These are phyloP conservation scores for Fusarium chlamydosporum DNA, from an alignment of 2,329 filamentous ascomycete species.

Conservation along the genomic window DNA sequence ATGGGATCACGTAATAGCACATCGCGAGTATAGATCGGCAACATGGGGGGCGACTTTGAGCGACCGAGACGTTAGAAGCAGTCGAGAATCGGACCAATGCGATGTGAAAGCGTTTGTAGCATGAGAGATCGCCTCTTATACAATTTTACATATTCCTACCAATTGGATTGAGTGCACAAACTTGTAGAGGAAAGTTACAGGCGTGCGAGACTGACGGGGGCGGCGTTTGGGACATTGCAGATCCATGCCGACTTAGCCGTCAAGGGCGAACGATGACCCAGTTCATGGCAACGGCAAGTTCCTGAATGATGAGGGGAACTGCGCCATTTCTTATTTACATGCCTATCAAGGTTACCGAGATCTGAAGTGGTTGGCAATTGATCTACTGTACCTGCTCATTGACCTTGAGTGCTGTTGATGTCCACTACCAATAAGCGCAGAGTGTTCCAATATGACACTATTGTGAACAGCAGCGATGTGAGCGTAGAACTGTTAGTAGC, in stretches of 20 bases:
- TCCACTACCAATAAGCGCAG: background rate
- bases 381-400: background rate
- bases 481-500: fast-evolving
- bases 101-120: background rate
- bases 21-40: slow-evolving; percentile 33
- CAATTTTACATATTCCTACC: slow-evolving; percentile 4
- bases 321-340: slow-evolving; percentile 23
- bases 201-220: background rate
- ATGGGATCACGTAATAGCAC: slow-evolving; percentile 18
- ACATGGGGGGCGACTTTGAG: slow-evolving; percentile 28
- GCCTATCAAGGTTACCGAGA: slow-evolving; percentile 26
- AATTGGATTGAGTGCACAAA: background rate
- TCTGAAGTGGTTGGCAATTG: background rate
- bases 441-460: background rate
- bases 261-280: slow-evolving; percentile 6
- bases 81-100: slow-evolving; percentile 12
- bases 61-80: slow-evolving; percentile 3
- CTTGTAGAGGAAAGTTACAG: background rate
- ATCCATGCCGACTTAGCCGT: slow-evolving; percentile 30
- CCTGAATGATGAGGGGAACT: background rate
- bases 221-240: background rate
- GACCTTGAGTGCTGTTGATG: background rate
- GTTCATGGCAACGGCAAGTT: background rate
- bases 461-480: fast-evolving
- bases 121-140: background rate